phyloP scores from a whole-genome alignment of 441 rosid species.

The Corymbia citriodora region DNA sequence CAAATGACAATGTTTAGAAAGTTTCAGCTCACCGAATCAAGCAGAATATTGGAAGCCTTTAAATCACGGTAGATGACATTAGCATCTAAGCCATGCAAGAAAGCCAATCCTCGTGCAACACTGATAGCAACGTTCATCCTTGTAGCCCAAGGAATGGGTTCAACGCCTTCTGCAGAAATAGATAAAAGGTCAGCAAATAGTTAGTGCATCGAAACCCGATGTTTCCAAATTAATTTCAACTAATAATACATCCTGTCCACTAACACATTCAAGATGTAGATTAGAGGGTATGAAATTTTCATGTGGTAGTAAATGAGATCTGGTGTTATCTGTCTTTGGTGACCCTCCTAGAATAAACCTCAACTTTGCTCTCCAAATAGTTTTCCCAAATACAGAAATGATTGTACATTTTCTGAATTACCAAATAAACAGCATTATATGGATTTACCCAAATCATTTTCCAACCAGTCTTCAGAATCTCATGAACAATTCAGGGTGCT shows the following conservation, averaged over 20 bases:
- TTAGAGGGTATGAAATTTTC: background rate
- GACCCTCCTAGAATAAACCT: background rate
- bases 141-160: constrained; percentile 63
- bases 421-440: background rate
- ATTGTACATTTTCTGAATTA: background rate
- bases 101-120: constrained; percentile 74
- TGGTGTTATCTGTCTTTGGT: background rate
- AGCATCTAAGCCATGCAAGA: constrained; percentile 67
- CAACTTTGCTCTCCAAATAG: background rate
- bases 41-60: constrained; percentile 83
- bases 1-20: background rate
- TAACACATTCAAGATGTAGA: background rate
- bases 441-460: background rate
- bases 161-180: constrained; percentile 45
- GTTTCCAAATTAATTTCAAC: background rate
- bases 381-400: background rate
- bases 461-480: background rate
- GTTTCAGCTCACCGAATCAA: constrained; percentile 54
- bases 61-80: constrained; percentile 78
- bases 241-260: background rate
- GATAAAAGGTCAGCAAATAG: background rate
- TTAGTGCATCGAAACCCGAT: background rate
- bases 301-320: background rate
- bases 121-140: constrained; percentile 58
- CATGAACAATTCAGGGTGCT: background rate